Evolutionary conservation across 148 eudicot genomes (phyloP).

Genomic region (Chenopodium album): DNA sequence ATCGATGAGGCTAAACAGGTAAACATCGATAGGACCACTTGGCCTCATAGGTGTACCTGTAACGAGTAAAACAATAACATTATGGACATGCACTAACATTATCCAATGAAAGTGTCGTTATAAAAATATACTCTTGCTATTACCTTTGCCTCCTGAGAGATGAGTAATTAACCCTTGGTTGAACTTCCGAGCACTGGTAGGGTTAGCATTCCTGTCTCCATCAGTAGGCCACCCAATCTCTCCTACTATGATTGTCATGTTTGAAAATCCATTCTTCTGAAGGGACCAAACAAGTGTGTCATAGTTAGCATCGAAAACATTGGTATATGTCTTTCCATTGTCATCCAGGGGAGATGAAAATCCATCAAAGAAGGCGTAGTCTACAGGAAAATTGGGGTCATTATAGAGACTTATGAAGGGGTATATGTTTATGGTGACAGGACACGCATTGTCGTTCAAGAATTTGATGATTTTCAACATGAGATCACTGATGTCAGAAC

Average conservation of each 20-base stretch:
- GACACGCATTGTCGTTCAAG: slow-evolving; percentile 33
- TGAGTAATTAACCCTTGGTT: slow-evolving; percentile 44
- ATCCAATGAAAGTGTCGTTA: neutral
- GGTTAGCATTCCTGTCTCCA: slow-evolving; percentile 43
- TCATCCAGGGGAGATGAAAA: slow-evolving; percentile 36
- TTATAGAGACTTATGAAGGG: slow-evolving; percentile 48
- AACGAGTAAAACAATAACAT: too few relatives aligned
- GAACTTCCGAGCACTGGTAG: slow-evolving; percentile 37
- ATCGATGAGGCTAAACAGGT: slow-evolving; percentile 37
- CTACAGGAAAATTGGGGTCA: slow-evolving; percentile 41
- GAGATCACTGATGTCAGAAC: slow-evolving; percentile 36
- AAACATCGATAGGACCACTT: slow-evolving; percentile 37
- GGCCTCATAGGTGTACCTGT: slow-evolving; percentile 41
- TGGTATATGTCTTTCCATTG: slow-evolving; percentile 38
- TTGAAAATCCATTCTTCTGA: slow-evolving; percentile 41
- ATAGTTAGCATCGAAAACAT: slow-evolving; percentile 49
- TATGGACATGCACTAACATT: neutral
- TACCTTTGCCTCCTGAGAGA: slow-evolving; percentile 31
- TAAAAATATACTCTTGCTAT: neutral
- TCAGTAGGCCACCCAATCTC: slow-evolving; percentile 56
- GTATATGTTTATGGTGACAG: slow-evolving; percentile 43
- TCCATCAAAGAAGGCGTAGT: slow-evolving; percentile 47
- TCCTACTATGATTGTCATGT: slow-evolving; percentile 41
- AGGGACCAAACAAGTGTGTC: slow-evolving; percentile 53
- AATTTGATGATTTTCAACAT: slow-evolving; percentile 40